Evolutionary conservation across 805 yeast species (phyloP).

Genomic region (Kuraishia cidri): DNA sequence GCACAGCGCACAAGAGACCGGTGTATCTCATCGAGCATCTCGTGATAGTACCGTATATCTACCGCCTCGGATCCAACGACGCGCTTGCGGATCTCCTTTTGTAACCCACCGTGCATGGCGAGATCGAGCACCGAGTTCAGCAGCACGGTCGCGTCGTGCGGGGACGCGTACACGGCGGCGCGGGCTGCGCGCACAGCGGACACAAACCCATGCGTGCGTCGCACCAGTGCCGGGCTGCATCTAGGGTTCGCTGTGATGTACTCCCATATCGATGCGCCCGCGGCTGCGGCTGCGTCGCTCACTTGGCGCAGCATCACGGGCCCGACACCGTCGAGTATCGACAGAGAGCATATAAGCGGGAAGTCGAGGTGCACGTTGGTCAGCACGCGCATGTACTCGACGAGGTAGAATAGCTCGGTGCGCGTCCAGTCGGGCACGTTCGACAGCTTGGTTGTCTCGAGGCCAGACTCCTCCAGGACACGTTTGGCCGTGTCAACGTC

Average conservation of each 20-base stretch:
- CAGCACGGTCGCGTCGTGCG: constrained; percentile 25
- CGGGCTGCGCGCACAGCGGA: constrained; percentile 11
- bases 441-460: constrained; percentile 32
- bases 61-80: too few species aligned
- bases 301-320: constrained; percentile 5
- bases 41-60: too few species aligned
- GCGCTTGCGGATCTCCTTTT: constrained; percentile 17
- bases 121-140: constrained; percentile 22
- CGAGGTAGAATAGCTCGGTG: constrained; percentile 30
- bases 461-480: constrained; percentile 28
- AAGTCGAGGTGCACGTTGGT: constrained; percentile 16
- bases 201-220: too few species aligned
- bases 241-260: constrained; percentile 10
- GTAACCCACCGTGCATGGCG: constrained; percentile 24
- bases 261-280: constrained; percentile 12
- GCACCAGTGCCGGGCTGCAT: too few species aligned
- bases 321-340: constrained; percentile 9
- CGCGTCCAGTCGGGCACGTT: constrained; percentile 44
- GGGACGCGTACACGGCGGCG: constrained; percentile 11
- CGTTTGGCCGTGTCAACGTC: constrained; percentile 31
- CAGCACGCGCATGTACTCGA: constrained; percentile 40
- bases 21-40: neutral
- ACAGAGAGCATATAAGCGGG: constrained; percentile 15
- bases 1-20: constrained; percentile 6
- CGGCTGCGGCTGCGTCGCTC: constrained; percentile 3